Percentiles rank a stretch among this genome's conserved stretches.
Evolutionary conservation across 768 basidiomycete genomes (phyloP).

Genomic region (Auriscalpium orientale): DNA sequence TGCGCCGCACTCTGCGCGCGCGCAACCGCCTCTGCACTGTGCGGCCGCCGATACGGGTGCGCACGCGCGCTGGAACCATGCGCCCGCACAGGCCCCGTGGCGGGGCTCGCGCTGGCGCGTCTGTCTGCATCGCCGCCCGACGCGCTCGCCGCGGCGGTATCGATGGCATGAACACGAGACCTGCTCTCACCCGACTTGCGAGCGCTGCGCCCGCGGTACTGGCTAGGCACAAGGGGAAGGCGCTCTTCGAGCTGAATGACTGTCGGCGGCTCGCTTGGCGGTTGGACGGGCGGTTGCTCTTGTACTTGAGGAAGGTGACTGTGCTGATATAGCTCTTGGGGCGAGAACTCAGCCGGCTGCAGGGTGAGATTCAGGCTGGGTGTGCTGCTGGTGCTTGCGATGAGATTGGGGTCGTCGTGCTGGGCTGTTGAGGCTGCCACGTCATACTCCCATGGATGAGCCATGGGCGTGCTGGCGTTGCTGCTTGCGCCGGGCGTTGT

Average conservation of each 20-base stretch:
- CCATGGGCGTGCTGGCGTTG: conserved; percentile 13
- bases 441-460: conserved; percentile 14
- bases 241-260: conserved; percentile 16
- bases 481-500: conserved; percentile 12
- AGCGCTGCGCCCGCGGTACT: conserved; percentile 10
- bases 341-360: conserved; percentile 11
- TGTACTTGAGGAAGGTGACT: background rate
- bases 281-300: background rate
- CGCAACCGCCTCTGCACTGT: conserved; percentile 6
- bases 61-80: conserved; percentile 9
- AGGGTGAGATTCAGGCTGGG: conserved; percentile 1
- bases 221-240: conserved; percentile 13
- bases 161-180: conserved; percentile 7
- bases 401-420: conserved; percentile 3
- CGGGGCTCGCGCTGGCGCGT: conserved; percentile 1
- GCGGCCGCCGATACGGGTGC: conserved; percentile 15
- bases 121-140: conserved; percentile 4
- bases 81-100: conserved; percentile 1
- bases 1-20: background rate
- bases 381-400: conserved; percentile 1
- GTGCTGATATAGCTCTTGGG: conserved; percentile 8
- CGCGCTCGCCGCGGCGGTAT: background rate
- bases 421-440: conserved; percentile 3
- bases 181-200: conserved; percentile 9
- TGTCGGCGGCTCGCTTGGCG: background rate